Evolutionary conservation across 2,329 filamentous ascomycete genomes (phyloP), one percentile per base, ranked within the genome.

Genomic region (Chaetomiaceae sp.): DNA sequence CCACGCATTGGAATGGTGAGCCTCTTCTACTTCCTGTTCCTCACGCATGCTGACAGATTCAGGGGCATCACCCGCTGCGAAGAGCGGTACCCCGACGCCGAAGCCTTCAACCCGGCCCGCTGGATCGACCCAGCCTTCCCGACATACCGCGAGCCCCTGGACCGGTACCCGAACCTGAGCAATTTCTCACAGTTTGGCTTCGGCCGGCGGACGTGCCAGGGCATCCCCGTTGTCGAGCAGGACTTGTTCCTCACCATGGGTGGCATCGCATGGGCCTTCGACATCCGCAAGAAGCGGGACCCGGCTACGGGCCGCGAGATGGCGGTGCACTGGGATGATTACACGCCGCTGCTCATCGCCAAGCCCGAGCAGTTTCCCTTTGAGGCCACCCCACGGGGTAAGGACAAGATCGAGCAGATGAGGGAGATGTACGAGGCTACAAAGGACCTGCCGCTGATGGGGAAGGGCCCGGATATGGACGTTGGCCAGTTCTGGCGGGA

Each of bases 1-100:
- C 19, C 72, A 81, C 48, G 75, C 79, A 1, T 63, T 80, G 19
- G 76, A 79, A 66, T 81, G 74, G 77, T 77, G 62, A 60, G 70
- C 66, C 20, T 23, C 34, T 5, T 15, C 17, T 14, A 15, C 33
- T 15, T 11, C 4, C 31, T 19, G 31, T 25, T 12, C 34, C 29
- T 27, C 12, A 19, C 3, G 37, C 37, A 6, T 11, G 12, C 37
- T 34, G 6, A 54, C 9, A 19, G 20, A 7, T 12, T 2, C 31
- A 74, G 72, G 72, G 72, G 68, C 45, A 75, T 78, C 51, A 72
- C 74, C 8, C 73, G 74, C 23, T 69, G 78, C 53, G 69, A 74
- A 15, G 51, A 58, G 1, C 63, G 59, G 14, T 72, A 67, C 48
- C 65, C 65, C 0, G 59, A 65, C 33, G 29, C 63, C 12, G 60